phyloP scores from a whole-genome alignment of 352 stramenopile genomes.

The Globisporangium spinosum region DNA sequence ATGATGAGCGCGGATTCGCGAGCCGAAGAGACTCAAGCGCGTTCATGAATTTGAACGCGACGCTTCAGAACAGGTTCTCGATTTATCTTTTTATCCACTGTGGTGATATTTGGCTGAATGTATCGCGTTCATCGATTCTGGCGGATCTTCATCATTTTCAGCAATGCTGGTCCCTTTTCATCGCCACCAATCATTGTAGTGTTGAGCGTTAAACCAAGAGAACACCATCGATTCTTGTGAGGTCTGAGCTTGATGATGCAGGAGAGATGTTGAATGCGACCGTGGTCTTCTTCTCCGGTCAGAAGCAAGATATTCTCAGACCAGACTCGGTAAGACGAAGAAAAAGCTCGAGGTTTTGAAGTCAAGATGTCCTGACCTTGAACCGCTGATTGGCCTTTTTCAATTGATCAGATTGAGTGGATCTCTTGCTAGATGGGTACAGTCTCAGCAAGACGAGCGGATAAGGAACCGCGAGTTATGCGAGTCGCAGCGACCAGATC shows the following conservation, averaged over 20 bases:
- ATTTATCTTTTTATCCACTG: too few species aligned
- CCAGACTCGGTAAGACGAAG: neutral
- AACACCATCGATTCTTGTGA: neutral
- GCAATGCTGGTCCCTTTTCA: neutral
- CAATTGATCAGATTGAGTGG: neutral
- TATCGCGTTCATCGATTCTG: neutral
- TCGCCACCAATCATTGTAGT: too few species aligned
- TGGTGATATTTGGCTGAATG: neutral
- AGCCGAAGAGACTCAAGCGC: neutral
- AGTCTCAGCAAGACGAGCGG: neutral
- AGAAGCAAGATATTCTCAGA: neutral
- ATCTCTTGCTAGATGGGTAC: neutral
- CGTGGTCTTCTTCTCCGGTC: neutral
- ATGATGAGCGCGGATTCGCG: neutral
- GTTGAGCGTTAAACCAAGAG: neutral
- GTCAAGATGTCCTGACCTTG: neutral
- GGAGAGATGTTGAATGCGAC: neutral
- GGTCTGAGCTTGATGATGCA: neutral
- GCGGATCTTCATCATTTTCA: neutral
- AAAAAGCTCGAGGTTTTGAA: neutral
- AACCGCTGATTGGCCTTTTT: neutral
- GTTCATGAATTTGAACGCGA: neutral
- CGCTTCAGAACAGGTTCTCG: slow-evolving; percentile 6
- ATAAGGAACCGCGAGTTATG: neutral
- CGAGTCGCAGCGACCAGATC: neutral